phyloP scores from a whole-genome alignment of 768 basidiomycete genomes.

The Russula sp. region DNA sequence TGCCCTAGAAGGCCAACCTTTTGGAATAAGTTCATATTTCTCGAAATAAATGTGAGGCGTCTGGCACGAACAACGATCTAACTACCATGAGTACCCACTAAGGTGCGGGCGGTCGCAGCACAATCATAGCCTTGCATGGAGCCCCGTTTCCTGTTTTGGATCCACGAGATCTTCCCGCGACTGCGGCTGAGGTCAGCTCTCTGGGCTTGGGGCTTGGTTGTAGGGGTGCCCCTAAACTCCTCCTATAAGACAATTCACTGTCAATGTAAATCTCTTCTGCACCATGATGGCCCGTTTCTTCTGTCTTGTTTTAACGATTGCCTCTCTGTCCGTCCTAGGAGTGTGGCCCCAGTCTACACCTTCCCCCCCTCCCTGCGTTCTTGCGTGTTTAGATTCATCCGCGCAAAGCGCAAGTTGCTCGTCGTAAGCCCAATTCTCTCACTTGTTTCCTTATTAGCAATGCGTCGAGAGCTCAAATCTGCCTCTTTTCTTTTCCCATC shows the following conservation, averaged over 20 bases:
- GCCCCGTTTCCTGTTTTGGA: background rate
- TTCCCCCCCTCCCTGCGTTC: background rate
- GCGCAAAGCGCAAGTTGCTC: background rate
- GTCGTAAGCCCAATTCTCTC: background rate
- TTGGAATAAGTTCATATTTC: too few relatives aligned
- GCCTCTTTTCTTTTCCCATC: background rate
- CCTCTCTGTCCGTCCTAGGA: background rate
- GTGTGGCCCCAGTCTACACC: background rate
- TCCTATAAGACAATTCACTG: too few relatives aligned
- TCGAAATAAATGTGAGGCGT: too few relatives aligned
- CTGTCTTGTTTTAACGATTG: background rate
- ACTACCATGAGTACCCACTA: too few relatives aligned
- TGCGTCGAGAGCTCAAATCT: background rate
- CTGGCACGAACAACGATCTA: too few relatives aligned
- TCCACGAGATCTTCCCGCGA: background rate
- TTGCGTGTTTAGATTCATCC: background rate
- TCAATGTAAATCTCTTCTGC: background rate
- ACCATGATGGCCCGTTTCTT: conserved; percentile 8
- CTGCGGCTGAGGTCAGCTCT: conserved; percentile 2
- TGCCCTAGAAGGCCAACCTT: too few relatives aligned
- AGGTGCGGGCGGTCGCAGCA: too few relatives aligned
- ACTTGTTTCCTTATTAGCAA: background rate
- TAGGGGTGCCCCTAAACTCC: background rate
- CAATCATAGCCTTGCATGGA: too few relatives aligned
- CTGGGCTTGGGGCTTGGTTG: background rate